Conservation (phyloP, 345 rosid genomes). For the Kernera saxatilis region DNA sequence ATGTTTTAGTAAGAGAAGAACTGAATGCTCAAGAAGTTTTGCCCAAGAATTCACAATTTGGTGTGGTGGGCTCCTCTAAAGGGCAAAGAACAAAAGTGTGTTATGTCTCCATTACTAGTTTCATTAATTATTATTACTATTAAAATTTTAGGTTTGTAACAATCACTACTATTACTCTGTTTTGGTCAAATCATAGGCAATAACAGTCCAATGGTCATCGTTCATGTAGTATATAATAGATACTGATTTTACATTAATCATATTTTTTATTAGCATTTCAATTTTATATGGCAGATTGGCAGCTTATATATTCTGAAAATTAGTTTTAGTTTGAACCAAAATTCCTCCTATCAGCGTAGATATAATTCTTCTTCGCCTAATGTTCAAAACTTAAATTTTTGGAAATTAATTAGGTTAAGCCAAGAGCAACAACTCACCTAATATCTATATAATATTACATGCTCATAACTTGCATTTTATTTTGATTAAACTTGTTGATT, state of each 20-base stretch:
- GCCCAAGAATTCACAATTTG: slow-evolving; percentile 22
- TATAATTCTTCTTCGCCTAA: slow-evolving; percentile 3
- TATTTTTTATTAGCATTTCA: not conserved
- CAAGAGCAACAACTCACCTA: slow-evolving; percentile 23
- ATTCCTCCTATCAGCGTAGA: not conserved
- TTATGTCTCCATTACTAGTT: slow-evolving; percentile 33
- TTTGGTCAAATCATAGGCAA: slow-evolving; percentile 19
- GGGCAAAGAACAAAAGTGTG: slow-evolving; percentile 29
- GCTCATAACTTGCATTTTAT: slow-evolving; percentile 9
- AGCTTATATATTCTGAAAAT: not conserved
- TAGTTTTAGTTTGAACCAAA: not conserved
- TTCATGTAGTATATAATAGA: not conserved
- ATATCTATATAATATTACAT: slow-evolving; percentile 3
- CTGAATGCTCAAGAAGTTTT: slow-evolving; percentile 29
- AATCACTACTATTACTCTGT: not conserved
- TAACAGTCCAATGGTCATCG: not conserved
- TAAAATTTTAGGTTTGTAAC: not conserved
- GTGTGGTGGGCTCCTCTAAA: slow-evolving; percentile 30
- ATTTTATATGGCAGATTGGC: not conserved
- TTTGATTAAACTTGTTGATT: slow-evolving; percentile 19
- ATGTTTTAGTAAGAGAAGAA: slow-evolving; percentile 27
- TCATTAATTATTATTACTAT: not conserved
- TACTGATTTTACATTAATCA: not conserved
- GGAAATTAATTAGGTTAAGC: slow-evolving; percentile 24
- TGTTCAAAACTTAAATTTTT: slow-evolving; percentile 3